These are phyloP conservation scores for Pyronema omphalodes DNA, from an alignment of 495 filamentous ascomycete genomes.

Conservation along the genomic window DNA sequence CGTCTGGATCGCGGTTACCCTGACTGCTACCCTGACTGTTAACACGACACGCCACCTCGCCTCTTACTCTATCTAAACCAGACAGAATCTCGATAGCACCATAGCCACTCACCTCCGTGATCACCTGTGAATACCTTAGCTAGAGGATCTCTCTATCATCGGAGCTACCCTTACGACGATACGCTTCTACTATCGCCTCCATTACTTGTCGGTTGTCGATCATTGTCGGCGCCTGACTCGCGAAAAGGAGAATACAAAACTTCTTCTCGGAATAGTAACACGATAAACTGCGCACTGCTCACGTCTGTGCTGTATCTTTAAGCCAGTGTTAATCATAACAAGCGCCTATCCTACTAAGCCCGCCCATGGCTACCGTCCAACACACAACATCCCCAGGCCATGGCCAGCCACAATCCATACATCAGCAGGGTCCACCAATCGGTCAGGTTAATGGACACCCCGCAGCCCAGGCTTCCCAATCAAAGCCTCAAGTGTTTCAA, in stretches of 20 bases:
- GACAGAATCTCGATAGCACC: no score
- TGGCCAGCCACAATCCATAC: slow-evolving; percentile 19
- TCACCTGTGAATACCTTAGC: no score
- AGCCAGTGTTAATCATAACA: background rate
- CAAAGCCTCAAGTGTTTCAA: slow-evolving; percentile 39
- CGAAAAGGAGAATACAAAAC: background rate
- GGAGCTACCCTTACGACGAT: no score
- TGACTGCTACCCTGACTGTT: no score
- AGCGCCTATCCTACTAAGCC: background rate
- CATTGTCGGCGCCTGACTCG: background rate
- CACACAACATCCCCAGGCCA: slow-evolving; percentile 21
- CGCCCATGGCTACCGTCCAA: slow-evolving; percentile 14
- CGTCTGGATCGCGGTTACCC: no score
- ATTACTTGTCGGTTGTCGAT: no score
- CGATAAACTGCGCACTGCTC: background rate
- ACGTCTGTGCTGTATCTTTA: background rate
- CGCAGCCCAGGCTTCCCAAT: slow-evolving; percentile 32
- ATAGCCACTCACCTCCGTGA: no score
- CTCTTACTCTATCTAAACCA: no score
- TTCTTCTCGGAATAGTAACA: background rate
- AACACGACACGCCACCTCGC: no score
- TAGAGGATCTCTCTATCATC: no score
- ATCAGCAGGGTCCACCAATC: slow-evolving; percentile 8
- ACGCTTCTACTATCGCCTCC: no score
- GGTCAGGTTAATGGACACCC: slow-evolving; percentile 19